A percentile compares a stretch with the other conserved stretches of the same genome.
phyloP scores from a whole-genome alignment of 2,329 filamentous ascomycete species.

The Fusarium bulbicola region DNA sequence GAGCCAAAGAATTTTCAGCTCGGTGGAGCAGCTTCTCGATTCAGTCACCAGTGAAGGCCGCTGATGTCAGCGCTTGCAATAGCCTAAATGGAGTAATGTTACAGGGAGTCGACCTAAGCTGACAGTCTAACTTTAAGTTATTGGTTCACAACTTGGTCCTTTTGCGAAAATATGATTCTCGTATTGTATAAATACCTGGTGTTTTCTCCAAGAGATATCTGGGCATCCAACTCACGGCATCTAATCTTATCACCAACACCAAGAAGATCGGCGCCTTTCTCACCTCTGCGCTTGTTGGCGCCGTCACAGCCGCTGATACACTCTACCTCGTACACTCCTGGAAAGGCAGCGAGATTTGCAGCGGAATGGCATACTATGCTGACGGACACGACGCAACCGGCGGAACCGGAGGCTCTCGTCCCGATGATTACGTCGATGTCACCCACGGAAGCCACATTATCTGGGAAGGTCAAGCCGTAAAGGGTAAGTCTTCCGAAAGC shows the following conservation, averaged over 20 bases:
- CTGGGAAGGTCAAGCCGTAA: not conserved
- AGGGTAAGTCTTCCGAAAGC: not conserved
- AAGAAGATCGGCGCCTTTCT: not conserved
- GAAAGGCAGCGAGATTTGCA: not conserved
- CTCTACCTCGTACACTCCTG: constrained; percentile 1
- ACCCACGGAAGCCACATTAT: not conserved
- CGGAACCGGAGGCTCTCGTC: not conserved
- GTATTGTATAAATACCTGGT: not conserved
- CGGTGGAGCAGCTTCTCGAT: not conserved
- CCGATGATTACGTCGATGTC: not conserved
- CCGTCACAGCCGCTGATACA: rapidly evolving
- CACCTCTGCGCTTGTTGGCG: not conserved
- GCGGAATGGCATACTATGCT: constrained; percentile 1
- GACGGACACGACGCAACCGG: not conserved
- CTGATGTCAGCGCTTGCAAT: not conserved
- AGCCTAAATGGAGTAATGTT: not conserved
- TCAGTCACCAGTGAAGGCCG: not conserved
- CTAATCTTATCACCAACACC: rapidly evolving
- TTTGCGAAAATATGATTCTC: not conserved
- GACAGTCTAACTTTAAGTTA: too few species aligned
- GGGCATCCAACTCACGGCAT: not conserved
- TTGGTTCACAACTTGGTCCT: rapidly evolving
- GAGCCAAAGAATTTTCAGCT: not conserved
- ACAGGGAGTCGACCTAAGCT: rapidly evolving
- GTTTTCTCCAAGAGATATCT: not conserved